Conservation (phyloP, 306 rosid species). For the Sesbania bispinosa region DNA sequence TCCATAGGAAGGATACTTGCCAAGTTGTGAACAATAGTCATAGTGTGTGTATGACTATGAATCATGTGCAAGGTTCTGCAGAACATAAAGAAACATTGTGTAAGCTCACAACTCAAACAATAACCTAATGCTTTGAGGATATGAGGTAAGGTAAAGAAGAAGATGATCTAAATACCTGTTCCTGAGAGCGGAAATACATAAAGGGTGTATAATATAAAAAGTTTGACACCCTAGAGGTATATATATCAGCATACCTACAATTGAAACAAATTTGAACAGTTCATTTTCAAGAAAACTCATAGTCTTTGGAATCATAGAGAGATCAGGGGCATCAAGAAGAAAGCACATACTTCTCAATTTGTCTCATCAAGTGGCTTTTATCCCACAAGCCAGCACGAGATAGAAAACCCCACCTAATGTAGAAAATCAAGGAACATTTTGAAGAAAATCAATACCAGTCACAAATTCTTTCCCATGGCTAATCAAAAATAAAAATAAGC, state of each 20-base stretch:
- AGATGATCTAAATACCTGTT: constrained; percentile 61
- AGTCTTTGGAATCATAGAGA: neutral
- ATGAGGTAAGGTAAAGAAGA: neutral
- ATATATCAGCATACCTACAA: constrained; percentile 92
- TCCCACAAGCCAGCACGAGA: constrained; percentile 98
- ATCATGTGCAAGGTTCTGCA: constrained; percentile 97
- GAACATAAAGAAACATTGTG: constrained; percentile 17
- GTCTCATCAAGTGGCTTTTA: constrained; percentile 98
- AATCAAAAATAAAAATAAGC: neutral
- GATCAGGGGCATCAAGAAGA: constrained; percentile 12
- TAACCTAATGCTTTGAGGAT: neutral
- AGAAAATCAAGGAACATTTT: too few relatives aligned
- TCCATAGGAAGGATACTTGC: too few relatives aligned
- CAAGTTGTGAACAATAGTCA: too few relatives aligned
- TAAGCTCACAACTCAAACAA: constrained; percentile 5
- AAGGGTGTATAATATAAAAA: constrained; percentile 87
- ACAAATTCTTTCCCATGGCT: neutral
- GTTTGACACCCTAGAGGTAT: constrained; percentile 94
- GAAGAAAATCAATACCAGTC: too few relatives aligned
- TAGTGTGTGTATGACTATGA: constrained; percentile 51
- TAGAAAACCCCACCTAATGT: constrained; percentile 91
- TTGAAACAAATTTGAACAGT: neutral
- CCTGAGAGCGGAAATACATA: constrained; percentile 95
- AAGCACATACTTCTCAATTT: constrained; percentile 86
- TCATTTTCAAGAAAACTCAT: neutral